phyloP scores from a whole-genome alignment of 2,329 filamentous ascomycete genomes.

The Sarocladium oryzae region DNA sequence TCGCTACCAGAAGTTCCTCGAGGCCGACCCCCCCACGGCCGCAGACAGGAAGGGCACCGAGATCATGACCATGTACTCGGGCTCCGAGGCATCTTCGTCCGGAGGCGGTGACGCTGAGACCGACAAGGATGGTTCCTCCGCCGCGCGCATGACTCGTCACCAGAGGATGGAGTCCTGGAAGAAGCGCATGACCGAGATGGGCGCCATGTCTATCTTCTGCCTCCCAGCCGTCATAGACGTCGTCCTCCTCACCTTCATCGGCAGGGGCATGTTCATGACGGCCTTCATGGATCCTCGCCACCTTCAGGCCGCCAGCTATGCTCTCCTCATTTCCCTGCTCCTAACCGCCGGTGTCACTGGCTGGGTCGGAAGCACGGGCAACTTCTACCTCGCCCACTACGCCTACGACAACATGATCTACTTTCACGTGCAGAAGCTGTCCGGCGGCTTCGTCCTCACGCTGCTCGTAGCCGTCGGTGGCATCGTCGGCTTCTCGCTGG shows the following conservation, averaged over 20 bases:
- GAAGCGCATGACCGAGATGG: conserved; percentile 36
- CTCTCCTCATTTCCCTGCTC: conserved; percentile 51
- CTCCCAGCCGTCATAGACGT: conserved; percentile 58
- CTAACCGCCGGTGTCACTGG: conserved; percentile 55
- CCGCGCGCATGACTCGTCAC: conserved; percentile 10
- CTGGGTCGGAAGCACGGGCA: conserved; percentile 57
- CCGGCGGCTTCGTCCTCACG: conserved; percentile 39
- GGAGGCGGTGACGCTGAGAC: neutral
- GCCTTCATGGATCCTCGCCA: conserved; percentile 46
- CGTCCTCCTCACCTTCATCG: conserved; percentile 49
- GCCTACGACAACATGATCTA: conserved; percentile 35
- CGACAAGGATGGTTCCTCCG: conserved; percentile 6
- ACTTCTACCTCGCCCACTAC: conserved; percentile 47
- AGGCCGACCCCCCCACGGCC: conserved; percentile 19
- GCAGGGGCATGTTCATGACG: conserved; percentile 55
- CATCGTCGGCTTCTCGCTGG: conserved; percentile 41
- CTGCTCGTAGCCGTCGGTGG: conserved; percentile 35
- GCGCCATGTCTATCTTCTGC: conserved; percentile 55
- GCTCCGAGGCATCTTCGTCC: conserved; percentile 11
- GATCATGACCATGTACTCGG: conserved; percentile 29
- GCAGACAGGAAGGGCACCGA: conserved; percentile 19
- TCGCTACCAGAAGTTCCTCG: conserved; percentile 22
- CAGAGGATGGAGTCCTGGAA: conserved; percentile 15
- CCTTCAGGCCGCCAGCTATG: conserved; percentile 46
- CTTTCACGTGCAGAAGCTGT: conserved; percentile 36